Base-by-base conservation (phyloP, 768 basidiomycete genomes). In the Suillus variegatus region DNA sequence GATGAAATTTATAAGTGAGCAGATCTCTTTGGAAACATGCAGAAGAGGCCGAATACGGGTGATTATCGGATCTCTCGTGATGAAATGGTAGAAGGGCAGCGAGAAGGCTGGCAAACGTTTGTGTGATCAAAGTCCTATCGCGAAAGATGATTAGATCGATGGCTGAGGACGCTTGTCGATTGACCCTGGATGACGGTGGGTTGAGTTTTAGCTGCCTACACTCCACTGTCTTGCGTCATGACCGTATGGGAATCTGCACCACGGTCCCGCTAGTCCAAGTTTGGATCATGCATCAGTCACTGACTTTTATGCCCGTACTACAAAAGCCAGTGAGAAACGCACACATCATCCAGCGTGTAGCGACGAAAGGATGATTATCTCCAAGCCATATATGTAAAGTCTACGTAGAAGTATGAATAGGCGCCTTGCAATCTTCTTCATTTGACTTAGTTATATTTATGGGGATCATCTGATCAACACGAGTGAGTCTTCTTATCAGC, bases 61-160 rank as follows among this genome's bases (percentile, higher is more conserved):
- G 69, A 72, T 74, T 67, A 77, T 77, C 77, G 71, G 78, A 79
- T 77, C 69, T 63, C 41, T 55, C 22, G 35, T 14, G 13, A 55
- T n/a, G 20, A 49, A 40, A 38, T 40, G 43, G 62, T 22, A 46
- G 14, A 49, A 41, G 43, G 62, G 51, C 43, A 54, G 58, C 66
- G 66, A 62, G 52, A 40, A 49, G 54, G 52, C 62, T 64, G 58
- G 67, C 68, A 52, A 57, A 66, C 65, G 65, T 66, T 65, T 25
- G n/a, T 6, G 20, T 35, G 61, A 60, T 60, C 6, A 0, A 32
- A 28, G 7, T 43, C 40, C 41, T 66, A 43, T 64, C 46, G 36
- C 25, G 61, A 43, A 22, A 47, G 22, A 32, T 43, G 22, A 10
- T 8, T 35, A 61, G 46, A 62, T 64, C 60, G 60, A 46, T 51